Conservation (phyloP, 108 stramenopile genomes). For the Aurantiochytrium sp. region DNA sequence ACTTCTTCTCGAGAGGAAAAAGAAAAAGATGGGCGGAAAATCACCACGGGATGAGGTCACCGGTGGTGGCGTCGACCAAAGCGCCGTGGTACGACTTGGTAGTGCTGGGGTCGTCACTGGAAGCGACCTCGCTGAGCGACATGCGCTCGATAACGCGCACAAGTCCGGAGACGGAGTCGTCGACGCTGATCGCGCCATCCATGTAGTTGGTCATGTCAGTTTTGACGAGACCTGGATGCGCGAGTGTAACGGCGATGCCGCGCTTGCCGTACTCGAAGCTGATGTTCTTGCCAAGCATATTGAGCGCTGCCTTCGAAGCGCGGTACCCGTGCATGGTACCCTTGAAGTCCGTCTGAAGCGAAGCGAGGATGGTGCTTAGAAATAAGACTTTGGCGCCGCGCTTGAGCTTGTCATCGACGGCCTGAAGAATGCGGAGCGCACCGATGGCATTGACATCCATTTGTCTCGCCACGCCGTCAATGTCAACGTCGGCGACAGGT, state of each 20-base stretch:
- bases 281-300: background rate
- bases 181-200: background rate
- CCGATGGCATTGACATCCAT: background rate
- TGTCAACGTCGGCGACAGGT: background rate
- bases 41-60: background rate
- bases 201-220: background rate
- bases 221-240: background rate
- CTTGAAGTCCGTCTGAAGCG: background rate
- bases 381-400: background rate
- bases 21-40: too few species aligned
- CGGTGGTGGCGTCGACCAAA: background rate
- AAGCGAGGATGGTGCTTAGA: background rate
- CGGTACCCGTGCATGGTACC: slow-evolving; percentile 1
- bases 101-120: too few species aligned
- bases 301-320: background rate
- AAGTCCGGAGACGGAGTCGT: background rate
- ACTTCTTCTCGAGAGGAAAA: too few species aligned
- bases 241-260: background rate
- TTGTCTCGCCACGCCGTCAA: background rate
- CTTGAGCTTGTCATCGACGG: background rate
- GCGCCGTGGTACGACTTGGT: background rate
- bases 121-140: background rate
- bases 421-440: background rate
- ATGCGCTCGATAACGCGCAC: background rate
- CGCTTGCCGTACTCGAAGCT: background rate